phyloP scores from a whole-genome alignment of 2,329 filamentous ascomycete genomes.

The Macrophomina pseudophaseolina region DNA sequence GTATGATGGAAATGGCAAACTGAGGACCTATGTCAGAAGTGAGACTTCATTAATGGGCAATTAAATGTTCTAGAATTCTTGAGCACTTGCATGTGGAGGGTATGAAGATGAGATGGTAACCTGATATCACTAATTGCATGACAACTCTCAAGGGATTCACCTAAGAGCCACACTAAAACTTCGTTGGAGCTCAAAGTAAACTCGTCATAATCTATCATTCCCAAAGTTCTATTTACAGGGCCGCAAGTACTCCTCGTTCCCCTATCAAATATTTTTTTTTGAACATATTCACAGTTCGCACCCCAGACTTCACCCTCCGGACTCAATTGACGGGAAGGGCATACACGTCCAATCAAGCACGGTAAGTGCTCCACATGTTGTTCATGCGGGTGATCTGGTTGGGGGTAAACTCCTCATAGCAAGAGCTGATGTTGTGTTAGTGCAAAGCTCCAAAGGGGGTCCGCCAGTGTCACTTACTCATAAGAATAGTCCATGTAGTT shows the following conservation, averaged over 20 bases:
- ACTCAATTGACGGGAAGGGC: background rate
- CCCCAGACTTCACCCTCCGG: background rate
- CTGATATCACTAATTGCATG: no score
- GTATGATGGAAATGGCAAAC: no score
- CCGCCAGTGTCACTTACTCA: constrained; percentile 23
- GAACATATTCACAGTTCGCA: background rate
- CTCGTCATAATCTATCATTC: background rate
- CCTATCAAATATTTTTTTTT: background rate
- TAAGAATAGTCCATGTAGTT: constrained; percentile 44
- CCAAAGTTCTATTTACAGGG: background rate
- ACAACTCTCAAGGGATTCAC: no score
- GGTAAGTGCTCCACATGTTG: constrained; percentile 32
- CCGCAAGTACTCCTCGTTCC: background rate
- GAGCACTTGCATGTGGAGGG: no score
- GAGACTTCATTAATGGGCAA: no score
- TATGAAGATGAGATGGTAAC: no score
- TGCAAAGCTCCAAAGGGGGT: background rate
- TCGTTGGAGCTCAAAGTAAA: no score
- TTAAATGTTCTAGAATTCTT: no score
- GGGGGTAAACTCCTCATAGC: constrained; percentile 36
- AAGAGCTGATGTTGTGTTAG: constrained; percentile 29
- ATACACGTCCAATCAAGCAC: constrained; percentile 27
- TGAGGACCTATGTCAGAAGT: no score
- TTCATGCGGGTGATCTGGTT: constrained; percentile 37
- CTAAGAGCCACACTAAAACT: no score